A percentile compares a stretch with the other conserved stretches of the same genome.
Conservation (phyloP, 441 rosid species). For the Theobroma grandiflorum region DNA sequence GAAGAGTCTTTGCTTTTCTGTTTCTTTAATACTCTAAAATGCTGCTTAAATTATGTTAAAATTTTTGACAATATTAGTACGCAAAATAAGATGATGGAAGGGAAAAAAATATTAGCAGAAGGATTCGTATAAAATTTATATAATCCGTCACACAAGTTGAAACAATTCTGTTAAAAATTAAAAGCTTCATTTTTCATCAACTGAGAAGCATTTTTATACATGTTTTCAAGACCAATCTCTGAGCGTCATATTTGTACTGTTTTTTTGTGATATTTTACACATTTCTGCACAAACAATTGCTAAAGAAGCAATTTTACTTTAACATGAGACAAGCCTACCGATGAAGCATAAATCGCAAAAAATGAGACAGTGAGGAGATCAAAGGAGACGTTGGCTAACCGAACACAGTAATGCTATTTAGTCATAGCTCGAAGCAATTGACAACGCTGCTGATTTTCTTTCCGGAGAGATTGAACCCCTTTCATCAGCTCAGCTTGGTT, state of each 20-base stretch:
- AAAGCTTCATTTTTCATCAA: background rate
- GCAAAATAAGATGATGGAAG: too few species aligned
- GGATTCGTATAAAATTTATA: too few species aligned
- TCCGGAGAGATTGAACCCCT: slow-evolving; percentile 73
- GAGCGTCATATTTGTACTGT: background rate
- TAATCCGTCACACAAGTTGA: too few species aligned
- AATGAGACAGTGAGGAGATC: background rate
- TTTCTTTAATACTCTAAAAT: too few species aligned
- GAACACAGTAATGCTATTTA: background rate
- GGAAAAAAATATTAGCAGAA: too few species aligned
- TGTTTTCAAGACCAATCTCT: background rate
- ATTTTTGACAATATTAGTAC: too few species aligned
- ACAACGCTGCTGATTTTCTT: slow-evolving; percentile 85
- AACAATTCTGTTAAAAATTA: background rate
- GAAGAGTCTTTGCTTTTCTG: too few species aligned
- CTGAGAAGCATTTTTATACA: background rate
- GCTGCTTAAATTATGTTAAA: too few species aligned
- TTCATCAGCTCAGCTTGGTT: slow-evolving; percentile 87
- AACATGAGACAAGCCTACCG: background rate
- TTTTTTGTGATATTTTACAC: background rate
- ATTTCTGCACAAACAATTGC: slow-evolving; percentile 23
- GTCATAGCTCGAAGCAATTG: slow-evolving; percentile 60
- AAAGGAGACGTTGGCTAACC: slow-evolving; percentile 15
- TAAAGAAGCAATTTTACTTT: slow-evolving; percentile 11
- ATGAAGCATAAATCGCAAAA: slow-evolving; percentile 11